Base-by-base conservation (phyloP, 176 grass and related monocot species). In the Musa beccarii region DNA sequence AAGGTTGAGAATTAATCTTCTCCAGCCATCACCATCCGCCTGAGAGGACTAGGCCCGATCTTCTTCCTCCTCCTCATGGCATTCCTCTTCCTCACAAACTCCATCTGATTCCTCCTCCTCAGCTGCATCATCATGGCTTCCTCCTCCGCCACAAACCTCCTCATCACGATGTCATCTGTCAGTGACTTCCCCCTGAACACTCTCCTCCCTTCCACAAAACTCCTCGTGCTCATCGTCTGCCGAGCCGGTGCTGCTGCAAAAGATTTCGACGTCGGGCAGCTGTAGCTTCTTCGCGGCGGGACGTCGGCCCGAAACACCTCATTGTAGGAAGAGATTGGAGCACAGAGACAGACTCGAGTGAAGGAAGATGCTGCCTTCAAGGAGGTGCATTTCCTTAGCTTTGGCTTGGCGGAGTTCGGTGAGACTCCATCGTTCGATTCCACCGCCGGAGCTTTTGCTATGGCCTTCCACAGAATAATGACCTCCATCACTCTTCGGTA, bases 171-270 rank as follows among this genome's bases (percentile, higher is more conserved):
- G 83, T 99, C 91, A 20, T 99, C 91, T 66, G 84, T 92, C 79
- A 99, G 77, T 24, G 96, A 99, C 85, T 95, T 99, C 69, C 96
- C 96, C 13, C 96, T 78, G 87, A 99, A 99, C 74, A 92, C 87
- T 22, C 85, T 82, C 51, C 88, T 82, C 52, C 79, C 66, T 43
- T 74, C 85, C 68, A 62, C 24, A 15, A 69, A 76, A 7, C 2
- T 28, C 69, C 79, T 73, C 17, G 76, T 62, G 3, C 61, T 51
- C 2, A 50, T 14, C 1, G 52, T 61, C 13, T 25, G 1, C 63
- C 84, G 76, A 0, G 54, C 26, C 20, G 81, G 28, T 9, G 61
- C 69, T 56, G 87, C 76, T 10, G n/a, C 52, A 20, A 71, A 59
- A 15, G 66, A 59, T 15, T 51, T 79, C 10, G 88, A 85, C 43